Evolutionary conservation across 2,329 filamentous ascomycete species (phyloP).

Genomic region (Ceratocystis cubensis): DNA sequence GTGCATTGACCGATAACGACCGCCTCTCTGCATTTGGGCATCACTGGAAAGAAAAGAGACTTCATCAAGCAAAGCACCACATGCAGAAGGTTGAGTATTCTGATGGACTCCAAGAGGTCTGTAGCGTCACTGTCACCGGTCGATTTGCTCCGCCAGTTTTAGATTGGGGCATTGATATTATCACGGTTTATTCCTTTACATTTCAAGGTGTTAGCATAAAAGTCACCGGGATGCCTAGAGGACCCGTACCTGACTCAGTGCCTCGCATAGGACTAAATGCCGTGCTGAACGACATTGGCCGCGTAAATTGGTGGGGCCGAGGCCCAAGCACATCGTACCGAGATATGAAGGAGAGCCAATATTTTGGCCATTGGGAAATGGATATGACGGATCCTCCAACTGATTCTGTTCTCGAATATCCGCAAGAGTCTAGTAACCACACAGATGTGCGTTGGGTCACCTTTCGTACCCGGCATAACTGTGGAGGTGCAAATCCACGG

Average conservation of each 20-base stretch:
- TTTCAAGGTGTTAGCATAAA: slow-evolving; percentile 38
- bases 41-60: slow-evolving; percentile 10
- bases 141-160: slow-evolving; percentile 51
- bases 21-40: background rate
- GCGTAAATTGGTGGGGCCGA: slow-evolving; percentile 51
- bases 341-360: slow-evolving; percentile 52
- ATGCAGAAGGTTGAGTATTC: background rate
- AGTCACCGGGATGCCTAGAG: slow-evolving; percentile 37
- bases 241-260: slow-evolving; percentile 40
- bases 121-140: slow-evolving; percentile 36
- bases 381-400: slow-evolving; percentile 32
- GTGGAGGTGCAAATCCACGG: background rate
- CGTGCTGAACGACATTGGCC: slow-evolving; percentile 28
- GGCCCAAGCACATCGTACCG: slow-evolving; percentile 54
- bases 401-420: slow-evolving; percentile 51
- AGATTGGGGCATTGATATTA: slow-evolving; percentile 44
- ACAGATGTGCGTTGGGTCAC: slow-evolving; percentile 50
- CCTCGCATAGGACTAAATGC: slow-evolving; percentile 51
- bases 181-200: slow-evolving; percentile 43
- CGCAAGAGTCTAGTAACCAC: slow-evolving; percentile 54
- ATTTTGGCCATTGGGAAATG: slow-evolving; percentile 40
- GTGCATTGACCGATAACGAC: slow-evolving; percentile 16
- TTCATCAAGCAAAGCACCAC: background rate
- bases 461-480: background rate
- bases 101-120: no score